A percentile compares a stretch with the other conserved stretches of the same genome.
These are phyloP conservation scores for Helotiales sp. DNA, from an alignment of 2,329 filamentous ascomycete genomes.

Conservation along the genomic window DNA sequence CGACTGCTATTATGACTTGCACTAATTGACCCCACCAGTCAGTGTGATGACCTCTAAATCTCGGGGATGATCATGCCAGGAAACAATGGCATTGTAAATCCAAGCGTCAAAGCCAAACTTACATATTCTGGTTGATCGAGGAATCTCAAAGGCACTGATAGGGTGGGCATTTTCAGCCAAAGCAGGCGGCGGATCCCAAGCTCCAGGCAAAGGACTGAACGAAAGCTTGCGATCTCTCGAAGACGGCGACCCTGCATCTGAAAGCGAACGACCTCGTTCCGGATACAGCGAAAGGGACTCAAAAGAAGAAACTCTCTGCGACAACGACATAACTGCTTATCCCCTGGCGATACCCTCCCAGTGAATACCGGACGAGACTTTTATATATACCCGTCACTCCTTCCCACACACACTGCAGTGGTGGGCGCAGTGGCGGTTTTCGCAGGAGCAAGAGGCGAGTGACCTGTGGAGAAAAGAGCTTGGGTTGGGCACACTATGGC, in stretches of 20 bases:
- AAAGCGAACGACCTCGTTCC: constrained; percentile 32
- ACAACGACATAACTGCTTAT: constrained; percentile 32
- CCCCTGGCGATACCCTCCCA: neutral
- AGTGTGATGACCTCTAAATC: constrained; percentile 15
- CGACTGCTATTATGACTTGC: constrained; percentile 70
- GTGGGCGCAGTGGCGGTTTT: neutral
- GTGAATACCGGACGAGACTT: neutral
- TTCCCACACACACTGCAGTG: neutral
- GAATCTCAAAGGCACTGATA: constrained; percentile 47
- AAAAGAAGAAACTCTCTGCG: constrained; percentile 37
- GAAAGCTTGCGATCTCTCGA: constrained; percentile 35
- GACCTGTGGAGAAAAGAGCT: constrained; percentile 10
- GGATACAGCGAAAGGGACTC: constrained; percentile 33
- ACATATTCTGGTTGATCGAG: constrained; percentile 45
- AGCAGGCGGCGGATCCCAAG: constrained; percentile 29
- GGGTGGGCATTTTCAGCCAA: constrained; percentile 24
- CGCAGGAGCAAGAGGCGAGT: neutral
- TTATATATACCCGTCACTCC: neutral
- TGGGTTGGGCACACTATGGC: neutral
- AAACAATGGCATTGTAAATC: neutral
- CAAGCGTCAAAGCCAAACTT: constrained; percentile 16
- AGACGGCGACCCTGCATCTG: constrained; percentile 18
- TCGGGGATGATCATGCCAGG: neutral
- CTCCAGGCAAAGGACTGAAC: constrained; percentile 36
- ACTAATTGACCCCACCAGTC: constrained; percentile 49